Evolutionary conservation across 2,329 filamentous ascomycete genomes (phyloP).

Genomic region (Fusarium multiceps): DNA sequence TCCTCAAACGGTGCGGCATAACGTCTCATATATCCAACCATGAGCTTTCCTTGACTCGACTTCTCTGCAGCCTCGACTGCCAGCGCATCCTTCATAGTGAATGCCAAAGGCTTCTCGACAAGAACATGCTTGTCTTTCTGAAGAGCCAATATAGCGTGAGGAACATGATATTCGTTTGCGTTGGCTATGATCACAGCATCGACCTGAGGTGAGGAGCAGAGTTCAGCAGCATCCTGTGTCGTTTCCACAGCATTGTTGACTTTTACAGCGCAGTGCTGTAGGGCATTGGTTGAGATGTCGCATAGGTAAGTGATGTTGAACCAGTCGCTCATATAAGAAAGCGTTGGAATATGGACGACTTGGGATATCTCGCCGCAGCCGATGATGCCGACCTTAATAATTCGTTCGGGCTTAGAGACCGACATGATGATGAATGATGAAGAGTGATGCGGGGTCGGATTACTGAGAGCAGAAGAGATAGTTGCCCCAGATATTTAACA

Average conservation of each 20-base stretch:
- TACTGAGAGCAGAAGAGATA: neutral
- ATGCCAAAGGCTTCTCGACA: conserved; percentile 68
- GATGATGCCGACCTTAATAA: conserved; percentile 2
- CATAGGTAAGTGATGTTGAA: conserved; percentile 63
- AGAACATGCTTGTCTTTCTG: conserved; percentile 66
- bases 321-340: conserved; percentile 56
- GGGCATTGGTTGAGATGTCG: conserved; percentile 57
- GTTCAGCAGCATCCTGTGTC: conserved; percentile 54
- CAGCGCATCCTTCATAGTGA: conserved; percentile 59
- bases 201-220: conserved; percentile 57
- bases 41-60: conserved; percentile 56
- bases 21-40: conserved; percentile 72
- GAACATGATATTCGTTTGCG: conserved; percentile 65
- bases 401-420: neutral
- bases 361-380: conserved; percentile 48
- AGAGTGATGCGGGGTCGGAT: neutral
- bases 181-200: conserved; percentile 66
- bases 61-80: conserved; percentile 62
- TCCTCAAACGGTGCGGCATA: conserved; percentile 67
- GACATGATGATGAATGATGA: neutral
- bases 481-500: neutral
- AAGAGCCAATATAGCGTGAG: conserved; percentile 63
- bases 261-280: conserved; percentile 43
- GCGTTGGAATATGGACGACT: conserved; percentile 64
- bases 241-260: conserved; percentile 40